These are phyloP conservation scores for Ogataea neopini DNA, from an alignment of 805 yeast genomes.

Conservation along the genomic window DNA sequence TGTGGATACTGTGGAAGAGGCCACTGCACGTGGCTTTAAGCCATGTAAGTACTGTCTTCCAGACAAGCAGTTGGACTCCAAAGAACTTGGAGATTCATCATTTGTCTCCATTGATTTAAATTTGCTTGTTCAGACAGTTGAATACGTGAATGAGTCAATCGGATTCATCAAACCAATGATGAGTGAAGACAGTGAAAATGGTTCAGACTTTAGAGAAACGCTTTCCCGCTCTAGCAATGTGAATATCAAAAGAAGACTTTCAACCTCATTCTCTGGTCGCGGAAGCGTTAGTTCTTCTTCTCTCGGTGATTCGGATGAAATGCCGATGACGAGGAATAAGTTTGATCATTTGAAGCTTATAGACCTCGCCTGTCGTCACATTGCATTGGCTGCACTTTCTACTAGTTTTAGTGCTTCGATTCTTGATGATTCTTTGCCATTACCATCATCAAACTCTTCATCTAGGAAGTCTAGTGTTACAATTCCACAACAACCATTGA, in stretches of 20 bases:
- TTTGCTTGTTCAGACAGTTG: constrained; percentile 51
- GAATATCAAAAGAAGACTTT: constrained; percentile 19
- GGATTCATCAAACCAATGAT: constrained; percentile 57
- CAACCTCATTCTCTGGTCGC: constrained; percentile 28
- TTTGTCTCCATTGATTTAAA: constrained; percentile 47
- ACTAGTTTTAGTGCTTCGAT: constrained; percentile 22
- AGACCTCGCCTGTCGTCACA: constrained; percentile 79
- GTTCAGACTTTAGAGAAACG: constrained; percentile 27
- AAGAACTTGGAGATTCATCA: constrained; percentile 17
- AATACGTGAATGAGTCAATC: constrained; percentile 53
- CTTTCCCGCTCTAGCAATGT: constrained; percentile 16
- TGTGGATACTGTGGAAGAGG: constrained; percentile 42
- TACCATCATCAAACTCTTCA: constrained; percentile 12
- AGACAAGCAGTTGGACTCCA: constrained; percentile 25
- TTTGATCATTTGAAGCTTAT: constrained; percentile 69
- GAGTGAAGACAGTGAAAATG: constrained; percentile 45
- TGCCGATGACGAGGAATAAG: constrained; percentile 54
- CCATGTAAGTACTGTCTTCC: constrained; percentile 64
- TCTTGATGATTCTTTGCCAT: constrained; percentile 7
- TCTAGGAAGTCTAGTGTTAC: constrained; percentile 12
- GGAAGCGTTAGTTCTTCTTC: constrained; percentile 10
- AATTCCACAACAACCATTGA: constrained; percentile 25
- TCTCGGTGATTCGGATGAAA: constrained; percentile 21
- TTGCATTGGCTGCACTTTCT: constrained; percentile 68
- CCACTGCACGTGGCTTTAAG: constrained; percentile 44